A percentile compares a stretch with the other conserved stretches of the same genome.
phyloP scores from a whole-genome alignment of 1,284 basidiomycete genomes.

The Leccinum griseonigrum region DNA sequence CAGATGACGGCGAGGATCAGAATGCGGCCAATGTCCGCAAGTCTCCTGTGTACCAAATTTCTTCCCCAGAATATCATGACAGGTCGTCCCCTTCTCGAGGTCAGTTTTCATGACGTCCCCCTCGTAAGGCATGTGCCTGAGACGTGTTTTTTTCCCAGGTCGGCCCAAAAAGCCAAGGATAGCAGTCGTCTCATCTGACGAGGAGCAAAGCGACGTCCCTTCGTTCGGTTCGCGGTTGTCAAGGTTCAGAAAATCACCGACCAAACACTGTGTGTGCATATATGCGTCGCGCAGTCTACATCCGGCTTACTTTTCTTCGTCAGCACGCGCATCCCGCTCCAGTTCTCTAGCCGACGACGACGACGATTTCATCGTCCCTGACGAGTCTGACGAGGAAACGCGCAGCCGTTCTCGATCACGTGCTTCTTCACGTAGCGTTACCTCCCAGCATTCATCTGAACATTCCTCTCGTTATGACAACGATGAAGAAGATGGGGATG shows the following conservation, averaged over 20 bases:
- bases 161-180: conserved; percentile 55
- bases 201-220: conserved; percentile 39
- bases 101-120: conserved; percentile 20
- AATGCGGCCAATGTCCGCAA: conserved; percentile 10
- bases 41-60: conserved; percentile 23
- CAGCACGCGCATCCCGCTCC: conserved; percentile 36
- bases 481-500: conserved; percentile 32
- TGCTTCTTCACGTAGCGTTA: conserved; percentile 38
- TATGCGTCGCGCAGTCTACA: background rate
- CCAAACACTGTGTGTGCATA: conserved; percentile 45
- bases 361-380: conserved; percentile 66
- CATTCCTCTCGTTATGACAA: conserved; percentile 28
- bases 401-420: conserved; percentile 41
- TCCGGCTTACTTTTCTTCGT: conserved; percentile 4
- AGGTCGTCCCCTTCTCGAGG: conserved; percentile 28
- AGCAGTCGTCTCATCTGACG: conserved; percentile 39
- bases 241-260: conserved; percentile 62
- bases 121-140: conserved; percentile 18
- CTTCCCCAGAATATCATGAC: conserved; percentile 26
- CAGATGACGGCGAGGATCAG: conserved; percentile 62
- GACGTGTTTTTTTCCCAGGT: conserved; percentile 21
- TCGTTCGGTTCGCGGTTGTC: conserved; percentile 59
- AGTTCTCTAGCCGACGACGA: conserved; percentile 51
- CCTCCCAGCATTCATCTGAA: conserved; percentile 43
- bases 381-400: conserved; percentile 53